Evolutionary conservation across 2,329 filamentous ascomycete species (phyloP), one percentile per base, ranked within the genome.

Genomic region (Amesomyces nigricolor): DNA sequence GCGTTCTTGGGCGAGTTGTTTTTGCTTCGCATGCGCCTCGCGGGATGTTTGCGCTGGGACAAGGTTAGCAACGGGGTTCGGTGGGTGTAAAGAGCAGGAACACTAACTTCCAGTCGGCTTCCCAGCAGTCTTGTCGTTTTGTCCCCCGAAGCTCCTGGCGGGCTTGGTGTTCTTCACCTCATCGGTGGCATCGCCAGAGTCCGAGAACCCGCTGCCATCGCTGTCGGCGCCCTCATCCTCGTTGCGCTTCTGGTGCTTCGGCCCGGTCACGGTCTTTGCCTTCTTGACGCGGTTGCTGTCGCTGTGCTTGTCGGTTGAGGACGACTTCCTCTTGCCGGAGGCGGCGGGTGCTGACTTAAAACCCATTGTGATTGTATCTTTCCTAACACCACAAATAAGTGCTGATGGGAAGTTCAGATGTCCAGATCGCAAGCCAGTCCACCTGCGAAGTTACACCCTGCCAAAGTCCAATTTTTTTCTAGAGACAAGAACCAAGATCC

Each of bases 11-110:
- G 85, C 87, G 49, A 96, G 78, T 60, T 87, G 87, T 72, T 92
- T 96, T 74, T 99, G 94, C 72, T 96, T 96, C 48, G 86, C 85
- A 71, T 97, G 94, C 19, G 91, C 85, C 78, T 99, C 94, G 68
- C 86, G 86, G 8, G 88, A 89, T 57, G 79, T 88, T 70, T 82
- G 75, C 49, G 72, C 85, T 83, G 57, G 16, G 44, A 39, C 17
- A 9, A 9, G 29, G 53, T 62, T 45, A 63, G 59, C 9, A 13
- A 7, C 19, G 22, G 1, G 14, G 44, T 29, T 32, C 10, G 19
- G 10, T 45, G 38, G 38, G 42, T 22, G 46, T 11, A 35, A 35
- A 30, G 6, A 10, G 42, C 10, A 16, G 29, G 39, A 39, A 8
- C 63, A 67, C 72, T 54, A 64, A 76, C 73, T 69, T 66, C 67